phyloP scores from a whole-genome alignment of 2,329 filamentous ascomycete genomes.

The Colletotrichum musae region DNA sequence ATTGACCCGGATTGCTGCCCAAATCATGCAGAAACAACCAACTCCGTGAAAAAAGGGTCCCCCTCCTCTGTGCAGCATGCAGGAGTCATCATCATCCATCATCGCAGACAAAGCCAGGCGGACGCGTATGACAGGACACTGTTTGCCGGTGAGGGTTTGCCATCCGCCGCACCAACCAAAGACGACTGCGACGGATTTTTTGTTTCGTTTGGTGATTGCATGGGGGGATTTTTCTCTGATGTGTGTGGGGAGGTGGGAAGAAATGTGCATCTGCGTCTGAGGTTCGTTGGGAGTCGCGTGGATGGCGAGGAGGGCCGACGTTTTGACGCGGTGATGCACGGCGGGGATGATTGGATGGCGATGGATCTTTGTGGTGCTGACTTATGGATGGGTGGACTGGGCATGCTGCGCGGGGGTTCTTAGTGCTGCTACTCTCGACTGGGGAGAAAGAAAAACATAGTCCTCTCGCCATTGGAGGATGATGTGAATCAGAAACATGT shows the following conservation, averaged over 20 bases:
- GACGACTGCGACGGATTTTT: neutral
- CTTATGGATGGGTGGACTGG: too few relatives aligned
- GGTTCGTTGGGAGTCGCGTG: neutral
- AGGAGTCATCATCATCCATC: conserved; percentile 15
- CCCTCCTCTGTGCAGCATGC: neutral
- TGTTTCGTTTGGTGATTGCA: conserved; percentile 29
- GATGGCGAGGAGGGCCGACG: neutral
- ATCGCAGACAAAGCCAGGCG: neutral
- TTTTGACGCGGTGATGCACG: neutral
- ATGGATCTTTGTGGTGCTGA: too few relatives aligned
- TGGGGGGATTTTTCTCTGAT: neutral
- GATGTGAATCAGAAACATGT: too few relatives aligned
- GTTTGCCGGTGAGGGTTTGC: neutral
- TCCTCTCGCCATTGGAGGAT: too few relatives aligned
- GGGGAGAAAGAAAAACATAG: too few relatives aligned
- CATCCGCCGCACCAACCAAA: neutral
- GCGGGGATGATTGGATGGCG: conserved; percentile 21
- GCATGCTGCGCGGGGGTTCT: too few relatives aligned
- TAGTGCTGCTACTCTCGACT: too few relatives aligned
- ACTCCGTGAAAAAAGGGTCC: neutral
- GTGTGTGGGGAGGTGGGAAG: too few relatives aligned
- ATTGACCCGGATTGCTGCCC: neutral
- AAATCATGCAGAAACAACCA: neutral
- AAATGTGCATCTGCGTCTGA: neutral
- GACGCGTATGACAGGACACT: conserved; percentile 2